Evolutionary conservation across 257 asterid species (phyloP), one percentile per base, ranked within the genome.

Genomic region (Cynanchum wilfordii): DNA sequence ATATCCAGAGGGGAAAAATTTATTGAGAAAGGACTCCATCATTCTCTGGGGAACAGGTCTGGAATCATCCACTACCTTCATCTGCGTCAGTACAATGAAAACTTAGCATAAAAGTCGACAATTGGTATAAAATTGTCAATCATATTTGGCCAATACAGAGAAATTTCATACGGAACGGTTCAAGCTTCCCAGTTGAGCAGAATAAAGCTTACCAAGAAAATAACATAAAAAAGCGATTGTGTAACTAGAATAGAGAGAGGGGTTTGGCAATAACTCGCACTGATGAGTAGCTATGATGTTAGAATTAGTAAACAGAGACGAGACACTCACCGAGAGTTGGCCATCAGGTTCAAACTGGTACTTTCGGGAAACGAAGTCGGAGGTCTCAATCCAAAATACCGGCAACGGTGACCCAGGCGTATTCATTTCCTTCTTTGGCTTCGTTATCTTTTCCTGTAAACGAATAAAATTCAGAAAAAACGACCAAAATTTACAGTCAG

Each of bases 1-100:
- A 74, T 92, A 92, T 19, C 99, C 99, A 2, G 99, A 89, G 45
- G 99, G 99, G 54, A 94, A 92, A 78, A 94, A 94, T 74, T 88
- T 87, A 75, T 90, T 91, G 64, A 83, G 83, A 81, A 94, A 92
- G 49, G 97, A 85, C 67, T 90, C 98, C 56, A 73, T 83, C 51
- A 90, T 45, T 81, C 82, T 88, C 29, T 80, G 90, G 20, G 87
- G 80, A 62, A 87, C 84, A 47, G 96, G 90, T 81, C 98, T 86
- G 7, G 92, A 75, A 72, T 94, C 99, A 82, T 87, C 92, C 47
- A 94, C 81, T 47, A 88, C 60, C 84, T 76, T 90, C 79, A 91
- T 87, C 99, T 94, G 89, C 76, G 83, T 20, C 62, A 71, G 17
- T 25, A 49, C 44, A 64, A n/a, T 3, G 57, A 59, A 62, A 58